Base-by-base conservation (phyloP, 257 asterid genomes). In the Orobanche coerulescens region DNA sequence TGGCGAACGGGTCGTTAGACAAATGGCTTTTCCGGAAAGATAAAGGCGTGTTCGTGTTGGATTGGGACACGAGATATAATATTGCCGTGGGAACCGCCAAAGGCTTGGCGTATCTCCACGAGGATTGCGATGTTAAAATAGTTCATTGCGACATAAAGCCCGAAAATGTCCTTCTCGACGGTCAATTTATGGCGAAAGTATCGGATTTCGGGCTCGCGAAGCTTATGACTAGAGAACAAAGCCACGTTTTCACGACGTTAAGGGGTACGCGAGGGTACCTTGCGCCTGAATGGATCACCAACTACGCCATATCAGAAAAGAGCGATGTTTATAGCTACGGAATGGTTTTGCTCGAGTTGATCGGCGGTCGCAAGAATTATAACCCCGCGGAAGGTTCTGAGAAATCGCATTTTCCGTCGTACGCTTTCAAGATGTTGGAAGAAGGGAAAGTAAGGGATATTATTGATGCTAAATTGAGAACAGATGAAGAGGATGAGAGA, bases 281-380 rank as follows among this genome's bases (percentile, higher is more conserved):
- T 16, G 99, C 99, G 0, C 99, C 99, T 0, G 99, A 93, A 44
- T 93, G 99, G 99, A 87, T 93, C 78, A 89, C 96, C 16, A 93
- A 71, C 84, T 83, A 86, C 13, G 94, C 99, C 34, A 89, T 93
- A 53, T 89, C 99, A 0, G 99, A 89, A 72, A 93, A 87, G 76
- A 89, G 96, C 19, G 99, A 89, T 11, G 99, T 93, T 1, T 93
- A 79, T 31, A 88, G 99, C 73, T 89, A 78, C 26, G 97, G 99
- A 2, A 83, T 93, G 99, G 95, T 89, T 34, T 64, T 93, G 71
- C 95, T 93, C 0, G 99, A 93, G 75, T 77, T 93, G 9, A 76
- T 93, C 19, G 94, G 99, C 15, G 99, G 99, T 0, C 68, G 96
- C 43, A 93, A 85, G 58, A 86, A 80, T 67, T 93, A 86, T 4